A percentile compares a stretch with the other conserved stretches of the same genome.
phyloP scores from a whole-genome alignment of 2,329 filamentous ascomycete genomes.

The Tothia fuscella region DNA sequence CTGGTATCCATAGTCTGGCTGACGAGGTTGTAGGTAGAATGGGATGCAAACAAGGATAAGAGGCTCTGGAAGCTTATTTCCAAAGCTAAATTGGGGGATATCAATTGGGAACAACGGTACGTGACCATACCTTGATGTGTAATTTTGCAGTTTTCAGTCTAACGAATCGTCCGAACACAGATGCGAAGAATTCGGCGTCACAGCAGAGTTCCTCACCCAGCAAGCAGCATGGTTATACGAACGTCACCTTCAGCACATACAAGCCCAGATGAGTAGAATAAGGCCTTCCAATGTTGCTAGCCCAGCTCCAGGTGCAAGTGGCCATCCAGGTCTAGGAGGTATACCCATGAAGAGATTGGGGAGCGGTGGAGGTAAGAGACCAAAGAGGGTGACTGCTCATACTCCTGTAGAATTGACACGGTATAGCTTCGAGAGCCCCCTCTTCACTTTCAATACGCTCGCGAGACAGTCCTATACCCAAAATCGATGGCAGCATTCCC shows the following conservation, averaged over 20 bases:
- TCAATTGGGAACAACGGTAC: constrained; percentile 45
- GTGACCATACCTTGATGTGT: too few relatives aligned
- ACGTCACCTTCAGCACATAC: constrained; percentile 76
- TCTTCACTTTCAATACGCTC: constrained; percentile 46
- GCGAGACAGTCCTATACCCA: constrained; percentile 43
- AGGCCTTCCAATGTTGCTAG: constrained; percentile 47
- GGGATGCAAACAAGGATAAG: constrained; percentile 78
- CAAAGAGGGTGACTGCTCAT: not conserved
- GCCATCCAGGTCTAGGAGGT: constrained; percentile 17
- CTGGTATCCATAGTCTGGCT: not conserved
- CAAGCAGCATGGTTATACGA: constrained; percentile 93
- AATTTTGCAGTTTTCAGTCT: too few relatives aligned
- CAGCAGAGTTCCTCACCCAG: constrained; percentile 77
- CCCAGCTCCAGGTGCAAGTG: constrained; percentile 38
- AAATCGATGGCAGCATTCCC: constrained; percentile 33
- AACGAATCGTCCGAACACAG: too few relatives aligned
- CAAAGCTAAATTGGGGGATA: constrained; percentile 63
- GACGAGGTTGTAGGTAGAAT: constrained; percentile 54
- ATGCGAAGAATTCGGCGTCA: constrained; percentile 61
- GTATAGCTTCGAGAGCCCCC: constrained; percentile 29
- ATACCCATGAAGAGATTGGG: constrained; percentile 39
- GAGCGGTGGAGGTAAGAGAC: constrained; percentile 33
- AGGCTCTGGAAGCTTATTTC: constrained; percentile 85
- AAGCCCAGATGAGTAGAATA: constrained; percentile 76
- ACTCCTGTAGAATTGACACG: not conserved